Evolutionary conservation across 257 asterid genomes (phyloP).

Genomic region (Rauvolfia tetraphylla): DNA sequence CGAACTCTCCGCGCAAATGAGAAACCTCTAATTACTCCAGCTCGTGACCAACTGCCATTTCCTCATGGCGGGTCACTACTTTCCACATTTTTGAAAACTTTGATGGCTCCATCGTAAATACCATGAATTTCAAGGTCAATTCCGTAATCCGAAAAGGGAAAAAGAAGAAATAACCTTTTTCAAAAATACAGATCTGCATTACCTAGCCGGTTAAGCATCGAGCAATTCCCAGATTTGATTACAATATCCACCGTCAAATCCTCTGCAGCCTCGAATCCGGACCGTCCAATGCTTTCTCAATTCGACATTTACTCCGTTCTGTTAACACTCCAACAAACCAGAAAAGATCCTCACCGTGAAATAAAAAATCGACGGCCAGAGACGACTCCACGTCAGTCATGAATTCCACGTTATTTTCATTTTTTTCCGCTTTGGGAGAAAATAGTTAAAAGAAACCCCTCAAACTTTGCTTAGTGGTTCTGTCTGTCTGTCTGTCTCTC

Average conservation of each 20-base stretch:
- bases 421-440: background rate
- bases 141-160: background rate
- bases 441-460: constrained; percentile 16
- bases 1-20: background rate
- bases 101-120: constrained; percentile 28
- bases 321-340: constrained; percentile 15
- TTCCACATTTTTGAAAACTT: constrained; percentile 13
- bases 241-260: constrained; percentile 1
- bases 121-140: constrained; percentile 3
- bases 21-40: background rate
- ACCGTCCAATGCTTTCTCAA: background rate
- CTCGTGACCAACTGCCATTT: background rate
- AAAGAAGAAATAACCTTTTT: constrained; percentile 15
- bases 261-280: background rate
- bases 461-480: constrained; percentile 19
- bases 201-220: background rate
- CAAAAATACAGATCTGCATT: constrained; percentile 10
- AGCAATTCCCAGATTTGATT: background rate
- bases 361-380: background rate
- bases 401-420: constrained; percentile 7
- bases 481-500: constrained; percentile 32
- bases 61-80: constrained; percentile 6
- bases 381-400: constrained; percentile 25
- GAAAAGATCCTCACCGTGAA: constrained; percentile 28
- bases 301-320: constrained; percentile 7